Percentiles rank a stretch among this genome's conserved stretches.
phyloP scores from a whole-genome alignment of 495 filamentous ascomycete species.

The Aspergillus sclerotiicarbonarius region DNA sequence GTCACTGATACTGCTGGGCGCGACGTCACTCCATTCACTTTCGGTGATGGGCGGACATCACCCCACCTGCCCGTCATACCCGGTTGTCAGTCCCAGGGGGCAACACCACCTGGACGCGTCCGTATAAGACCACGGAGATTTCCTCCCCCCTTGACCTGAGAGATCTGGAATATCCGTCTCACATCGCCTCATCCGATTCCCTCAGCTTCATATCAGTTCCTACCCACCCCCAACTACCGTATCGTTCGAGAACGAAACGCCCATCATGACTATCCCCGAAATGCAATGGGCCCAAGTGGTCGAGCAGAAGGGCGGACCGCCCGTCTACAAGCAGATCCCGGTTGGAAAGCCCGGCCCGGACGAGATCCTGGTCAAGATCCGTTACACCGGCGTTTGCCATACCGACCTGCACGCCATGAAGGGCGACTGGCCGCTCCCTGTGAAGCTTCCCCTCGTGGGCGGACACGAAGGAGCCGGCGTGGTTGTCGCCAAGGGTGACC shows the following conservation, averaged over 20 bases:
- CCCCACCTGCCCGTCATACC: neutral
- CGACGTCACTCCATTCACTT: neutral
- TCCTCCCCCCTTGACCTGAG: neutral
- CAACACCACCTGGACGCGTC: neutral
- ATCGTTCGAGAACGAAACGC: neutral
- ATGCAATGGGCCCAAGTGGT: conserved; percentile 87
- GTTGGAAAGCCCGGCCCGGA: conserved; percentile 77
- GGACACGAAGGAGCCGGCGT: conserved; percentile 92
- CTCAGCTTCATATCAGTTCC: neutral
- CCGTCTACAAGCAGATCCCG: conserved; percentile 78
- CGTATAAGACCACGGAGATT: neutral
- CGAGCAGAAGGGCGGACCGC: conserved; percentile 70
- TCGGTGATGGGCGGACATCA: neutral
- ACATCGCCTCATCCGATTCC: neutral
- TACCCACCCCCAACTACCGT: neutral
- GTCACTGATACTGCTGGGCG: neutral
- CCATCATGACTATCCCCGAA: conserved; percentile 55
- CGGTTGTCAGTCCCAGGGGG: neutral
- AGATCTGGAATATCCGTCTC: neutral
- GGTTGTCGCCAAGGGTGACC: conserved; percentile 73
- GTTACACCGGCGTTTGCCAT: conserved; percentile 92
- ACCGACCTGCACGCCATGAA: conserved; percentile 83
- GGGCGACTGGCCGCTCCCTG: conserved; percentile 80
- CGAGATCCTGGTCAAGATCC: conserved; percentile 88
- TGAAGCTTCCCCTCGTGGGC: conserved; percentile 82